Evolutionary conservation across 495 filamentous ascomycete species (phyloP).

Genomic region (Aspergillus haitiensis): DNA sequence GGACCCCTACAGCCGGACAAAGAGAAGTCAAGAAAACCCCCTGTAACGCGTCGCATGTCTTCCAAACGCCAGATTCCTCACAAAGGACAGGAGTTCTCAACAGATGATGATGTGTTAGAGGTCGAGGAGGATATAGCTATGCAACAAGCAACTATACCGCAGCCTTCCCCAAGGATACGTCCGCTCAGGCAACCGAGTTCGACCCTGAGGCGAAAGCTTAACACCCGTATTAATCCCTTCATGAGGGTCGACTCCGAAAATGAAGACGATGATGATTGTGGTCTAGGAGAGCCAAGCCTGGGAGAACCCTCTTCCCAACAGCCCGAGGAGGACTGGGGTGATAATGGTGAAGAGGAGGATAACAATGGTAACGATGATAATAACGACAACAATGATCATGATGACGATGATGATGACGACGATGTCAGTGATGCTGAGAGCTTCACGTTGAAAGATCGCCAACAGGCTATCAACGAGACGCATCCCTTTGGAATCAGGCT

Average conservation of each 20-base stretch:
- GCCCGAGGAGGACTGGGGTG: slow-evolving; percentile 4
- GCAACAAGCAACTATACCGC: slow-evolving; percentile 35
- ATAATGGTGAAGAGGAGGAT: slow-evolving; percentile 21
- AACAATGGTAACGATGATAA: slow-evolving; percentile 26
- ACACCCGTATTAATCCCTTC: slow-evolving; percentile 57
- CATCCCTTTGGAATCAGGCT: slow-evolving; percentile 98
- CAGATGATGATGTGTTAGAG: slow-evolving; percentile 86
- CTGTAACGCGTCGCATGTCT: slow-evolving; percentile 68
- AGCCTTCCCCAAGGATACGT: slow-evolving; percentile 41
- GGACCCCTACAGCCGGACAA: slow-evolving; percentile 54
- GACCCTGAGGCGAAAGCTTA: slow-evolving; percentile 68
- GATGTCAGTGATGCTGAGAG: slow-evolving; percentile 77
- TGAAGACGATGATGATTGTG: slow-evolving; percentile 46
- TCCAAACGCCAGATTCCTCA: slow-evolving; percentile 72
- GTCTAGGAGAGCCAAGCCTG: slow-evolving; percentile 35
- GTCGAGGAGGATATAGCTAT: slow-evolving; percentile 60
- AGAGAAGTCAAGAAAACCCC: slow-evolving; percentile 66
- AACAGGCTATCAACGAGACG: slow-evolving; percentile 97
- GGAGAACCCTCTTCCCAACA: slow-evolving; percentile 7
- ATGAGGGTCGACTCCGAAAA: slow-evolving; percentile 58
- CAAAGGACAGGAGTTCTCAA: slow-evolving; percentile 86
- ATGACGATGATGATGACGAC: slow-evolving; percentile 57
- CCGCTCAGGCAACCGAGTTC: slow-evolving; percentile 54
- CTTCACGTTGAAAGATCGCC: slow-evolving; percentile 79
- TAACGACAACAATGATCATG: slow-evolving; percentile 56